Percentiles rank a stretch among this genome's conserved stretches.
phyloP scores from a whole-genome alignment of 345 rosid species.

The Iberis pinnata region DNA sequence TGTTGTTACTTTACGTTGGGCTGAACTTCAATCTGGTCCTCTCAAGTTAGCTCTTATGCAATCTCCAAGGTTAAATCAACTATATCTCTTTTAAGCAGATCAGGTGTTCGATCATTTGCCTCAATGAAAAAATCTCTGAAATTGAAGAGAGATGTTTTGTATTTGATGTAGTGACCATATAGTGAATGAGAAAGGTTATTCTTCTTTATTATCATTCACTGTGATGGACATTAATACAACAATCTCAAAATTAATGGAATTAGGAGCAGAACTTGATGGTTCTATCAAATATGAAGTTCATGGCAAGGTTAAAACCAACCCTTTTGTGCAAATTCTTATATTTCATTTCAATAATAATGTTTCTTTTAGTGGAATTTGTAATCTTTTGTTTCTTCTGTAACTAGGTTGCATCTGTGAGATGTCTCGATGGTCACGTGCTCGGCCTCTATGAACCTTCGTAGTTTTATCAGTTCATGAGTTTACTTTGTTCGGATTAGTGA shows the following conservation, averaged over 20 bases:
- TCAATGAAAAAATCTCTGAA: constrained; percentile 15
- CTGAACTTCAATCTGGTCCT: constrained; percentile 76
- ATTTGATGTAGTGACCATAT: constrained; percentile 42
- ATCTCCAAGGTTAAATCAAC: constrained; percentile 58
- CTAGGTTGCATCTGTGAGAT: constrained; percentile 83
- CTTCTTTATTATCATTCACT: constrained; percentile 69
- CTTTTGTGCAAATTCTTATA: not conserved
- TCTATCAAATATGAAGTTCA: constrained; percentile 84
- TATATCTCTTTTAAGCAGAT: not conserved
- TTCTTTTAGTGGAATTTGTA: not conserved
- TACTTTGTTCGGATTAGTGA: not conserved
- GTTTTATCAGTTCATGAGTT: not conserved
- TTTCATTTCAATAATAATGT: not conserved
- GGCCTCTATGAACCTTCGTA: constrained; percentile 62
- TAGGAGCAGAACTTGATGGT: constrained; percentile 88
- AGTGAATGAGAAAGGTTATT: constrained; percentile 51
- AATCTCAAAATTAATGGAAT: constrained; percentile 70
- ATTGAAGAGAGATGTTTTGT: not conserved
- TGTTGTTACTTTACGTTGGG: constrained; percentile 85
- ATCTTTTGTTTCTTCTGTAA: not conserved
- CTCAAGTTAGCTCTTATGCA: constrained; percentile 81
- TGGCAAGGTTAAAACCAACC: constrained; percentile 57
- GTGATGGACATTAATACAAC: constrained; percentile 67
- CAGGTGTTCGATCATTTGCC: constrained; percentile 48
- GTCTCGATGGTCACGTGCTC: constrained; percentile 74